phyloP scores from a whole-genome alignment of 2,329 filamentous ascomycete species.

The Epichloe sylvatica region DNA sequence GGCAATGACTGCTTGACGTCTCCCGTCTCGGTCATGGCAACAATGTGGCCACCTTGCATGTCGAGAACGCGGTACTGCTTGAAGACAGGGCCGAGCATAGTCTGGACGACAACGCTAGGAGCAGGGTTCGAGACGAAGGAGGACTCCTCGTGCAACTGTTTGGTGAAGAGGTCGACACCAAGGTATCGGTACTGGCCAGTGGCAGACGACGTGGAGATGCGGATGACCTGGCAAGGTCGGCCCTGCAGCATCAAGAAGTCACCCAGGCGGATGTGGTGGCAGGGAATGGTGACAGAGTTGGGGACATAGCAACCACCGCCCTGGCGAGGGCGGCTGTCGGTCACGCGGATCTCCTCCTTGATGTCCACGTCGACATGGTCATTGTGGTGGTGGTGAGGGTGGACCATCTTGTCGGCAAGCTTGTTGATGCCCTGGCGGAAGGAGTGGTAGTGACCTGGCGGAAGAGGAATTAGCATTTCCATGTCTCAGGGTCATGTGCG shows the following conservation, averaged over 20 bases:
- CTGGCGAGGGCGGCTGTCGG: constrained; percentile 15
- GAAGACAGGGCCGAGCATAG: constrained; percentile 98
- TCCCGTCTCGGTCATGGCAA: constrained; percentile 97
- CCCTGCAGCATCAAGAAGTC: constrained; percentile 98
- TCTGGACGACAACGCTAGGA: constrained; percentile 94
- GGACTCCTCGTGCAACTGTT: constrained; percentile 97
- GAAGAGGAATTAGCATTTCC: constrained; percentile 7
- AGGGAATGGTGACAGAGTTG: constrained; percentile 94
- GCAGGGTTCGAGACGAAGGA: constrained; percentile 95
- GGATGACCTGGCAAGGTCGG: constrained; percentile 98
- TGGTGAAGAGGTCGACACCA: constrained; percentile 99
- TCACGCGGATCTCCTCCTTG: constrained; percentile 15
- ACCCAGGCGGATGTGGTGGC: constrained; percentile 98
- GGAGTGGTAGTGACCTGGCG: constrained; percentile 44
- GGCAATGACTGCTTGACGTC: constrained; percentile 94
- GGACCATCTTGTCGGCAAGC: constrained; percentile 40
- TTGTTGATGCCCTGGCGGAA: constrained; percentile 43
- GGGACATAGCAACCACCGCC: constrained; percentile 29
- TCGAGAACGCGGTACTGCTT: constrained; percentile 99
- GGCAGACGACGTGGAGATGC: constrained; percentile 94
- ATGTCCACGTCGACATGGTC: constrained; percentile 37
- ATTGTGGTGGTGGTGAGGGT: constrained; percentile 28
- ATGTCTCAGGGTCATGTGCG: constrained; percentile 3
- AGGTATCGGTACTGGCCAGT: constrained; percentile 99
- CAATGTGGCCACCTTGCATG: constrained; percentile 72